A percentile compares a stretch with the other conserved stretches of the same genome.
Conservation (phyloP, 2,329 filamentous ascomycete genomes). For the Cucurbitaria berberidis region DNA sequence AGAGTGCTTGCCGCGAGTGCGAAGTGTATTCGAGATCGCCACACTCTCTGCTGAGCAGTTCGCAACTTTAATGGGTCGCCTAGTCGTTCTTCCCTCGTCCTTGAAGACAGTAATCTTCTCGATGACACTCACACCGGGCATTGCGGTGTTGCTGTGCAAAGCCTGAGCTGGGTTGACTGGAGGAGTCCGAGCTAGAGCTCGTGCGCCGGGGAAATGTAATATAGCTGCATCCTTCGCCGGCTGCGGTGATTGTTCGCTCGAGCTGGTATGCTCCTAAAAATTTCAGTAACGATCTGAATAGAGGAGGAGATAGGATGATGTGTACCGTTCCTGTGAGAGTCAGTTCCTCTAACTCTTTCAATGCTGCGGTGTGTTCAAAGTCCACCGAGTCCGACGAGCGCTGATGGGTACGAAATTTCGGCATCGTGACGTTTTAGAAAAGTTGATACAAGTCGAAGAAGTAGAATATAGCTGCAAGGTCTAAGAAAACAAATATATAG, state of each 20-base stretch:
- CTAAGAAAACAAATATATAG: no score
- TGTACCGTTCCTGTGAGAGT: background rate
- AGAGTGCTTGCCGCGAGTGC: background rate
- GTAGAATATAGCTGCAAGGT: no score
- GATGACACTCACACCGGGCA: background rate
- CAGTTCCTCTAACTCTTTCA: background rate
- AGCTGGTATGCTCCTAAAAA: background rate
- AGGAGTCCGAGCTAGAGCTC: background rate
- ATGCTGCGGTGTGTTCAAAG: background rate
- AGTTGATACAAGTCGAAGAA: slow-evolving; percentile 2
- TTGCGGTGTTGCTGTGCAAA: background rate
- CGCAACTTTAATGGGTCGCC: background rate
- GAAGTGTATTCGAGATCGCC: background rate
- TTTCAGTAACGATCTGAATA: background rate
- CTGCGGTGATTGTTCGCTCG: background rate
- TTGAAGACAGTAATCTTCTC: background rate
- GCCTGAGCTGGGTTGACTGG: background rate
- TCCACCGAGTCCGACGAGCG: background rate
- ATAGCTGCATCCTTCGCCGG: background rate
- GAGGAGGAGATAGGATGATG: background rate
- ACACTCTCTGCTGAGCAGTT: background rate
- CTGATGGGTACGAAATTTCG: background rate
- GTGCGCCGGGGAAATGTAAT: background rate
- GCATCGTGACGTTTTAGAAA: background rate
- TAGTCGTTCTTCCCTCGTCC: background rate